These are phyloP conservation scores for Fusarium brachygibbosum DNA, from an alignment of 2,329 filamentous ascomycete species.

Conservation along the genomic window DNA sequence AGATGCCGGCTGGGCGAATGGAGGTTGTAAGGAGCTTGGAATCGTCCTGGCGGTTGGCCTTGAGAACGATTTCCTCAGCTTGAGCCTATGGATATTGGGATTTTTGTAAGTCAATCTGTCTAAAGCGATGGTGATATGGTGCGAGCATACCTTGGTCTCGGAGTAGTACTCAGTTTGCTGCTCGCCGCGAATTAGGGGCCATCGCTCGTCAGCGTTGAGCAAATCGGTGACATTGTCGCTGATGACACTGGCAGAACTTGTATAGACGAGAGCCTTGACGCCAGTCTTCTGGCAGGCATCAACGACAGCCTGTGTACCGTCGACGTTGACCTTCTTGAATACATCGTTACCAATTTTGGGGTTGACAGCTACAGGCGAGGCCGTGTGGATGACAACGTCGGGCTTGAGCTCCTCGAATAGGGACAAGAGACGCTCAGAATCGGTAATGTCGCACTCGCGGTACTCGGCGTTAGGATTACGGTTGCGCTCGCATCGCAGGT, in stretches of 20 bases:
- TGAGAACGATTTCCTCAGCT: slow-evolving; percentile 84
- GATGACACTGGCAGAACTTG: slow-evolving; percentile 88
- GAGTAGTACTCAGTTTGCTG: slow-evolving; percentile 87
- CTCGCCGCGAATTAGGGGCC: slow-evolving; percentile 79
- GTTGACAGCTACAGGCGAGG: slow-evolving; percentile 74
- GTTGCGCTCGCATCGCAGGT: slow-evolving; percentile 79
- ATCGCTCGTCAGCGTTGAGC: slow-evolving; percentile 86
- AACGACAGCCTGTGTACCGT: slow-evolving; percentile 84
- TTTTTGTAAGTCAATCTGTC: not conserved
- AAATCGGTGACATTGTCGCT: slow-evolving; percentile 85
- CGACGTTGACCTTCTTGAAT: slow-evolving; percentile 87
- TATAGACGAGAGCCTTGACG: slow-evolving; percentile 89
- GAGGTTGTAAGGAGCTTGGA: slow-evolving; percentile 79
- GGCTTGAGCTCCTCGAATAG: slow-evolving; percentile 77
- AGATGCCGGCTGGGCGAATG: slow-evolving; percentile 88
- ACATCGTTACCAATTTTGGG: slow-evolving; percentile 69
- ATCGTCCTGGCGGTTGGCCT: slow-evolving; percentile 74
- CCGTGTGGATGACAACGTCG: slow-evolving; percentile 91
- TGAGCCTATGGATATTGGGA: slow-evolving; percentile 66
- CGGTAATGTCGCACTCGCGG: slow-evolving; percentile 83
- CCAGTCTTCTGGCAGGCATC: slow-evolving; percentile 77
- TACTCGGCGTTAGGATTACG: slow-evolving; percentile 72
- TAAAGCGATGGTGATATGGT: not conserved
- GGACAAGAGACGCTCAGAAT: slow-evolving; percentile 69
- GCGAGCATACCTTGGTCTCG: slow-evolving; percentile 79